Evolutionary conservation across 1,284 basidiomycete genomes (phyloP), one percentile per base, ranked within the genome.

Genomic region (Cutaneotrichosporon cavernicola): DNA sequence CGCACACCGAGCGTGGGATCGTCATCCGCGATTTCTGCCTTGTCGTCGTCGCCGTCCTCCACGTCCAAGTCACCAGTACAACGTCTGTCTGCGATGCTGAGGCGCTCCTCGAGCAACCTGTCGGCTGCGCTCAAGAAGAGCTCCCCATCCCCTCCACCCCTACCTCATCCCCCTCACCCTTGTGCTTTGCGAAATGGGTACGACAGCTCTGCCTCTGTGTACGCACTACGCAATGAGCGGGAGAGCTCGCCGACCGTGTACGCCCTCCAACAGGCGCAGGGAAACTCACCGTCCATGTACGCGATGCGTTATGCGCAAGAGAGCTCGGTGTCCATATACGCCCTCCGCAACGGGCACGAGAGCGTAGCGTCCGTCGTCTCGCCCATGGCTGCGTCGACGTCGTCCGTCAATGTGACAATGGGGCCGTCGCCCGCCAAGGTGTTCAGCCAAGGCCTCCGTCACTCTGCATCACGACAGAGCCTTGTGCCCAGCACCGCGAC

Each of bases 31-130:
- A 47, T 62, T 10, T 64, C 62, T 4, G 26, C 21, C 21, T 34
- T 56, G 21, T 60, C 62, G 34, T 67, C 66, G 18, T 40, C 61
- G 5, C 49, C 63, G 0, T 60, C 58, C 1, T 56, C 50, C 0
- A 30, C 58, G 8, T 40, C 60, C 26, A 60, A 21, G 26, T 65
- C 68, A 13, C 61, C 70, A 5, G 66, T 69, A 11, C 59, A 61
- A 59, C 50, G 62, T 8, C 40, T 67, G 14, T 60, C 62, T 9
- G 47, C 57, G 3, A 67, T 74, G 49, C 65, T 76, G 8, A 69
- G 72, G 16, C 66, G 75, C 11, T 74, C 75, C 3, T 72, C 73
- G 5, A 73, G 72, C 62, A 73, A 69, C 58, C 57, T 74, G n/a
- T 69, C 72, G 0, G 34, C 53, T 5, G 32, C 53, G n/a, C 36